A percentile compares a stretch with the other conserved stretches of the same genome.
phyloP scores from a whole-genome alignment of 441 rosid genomes.

The Macaranga tanarius region DNA sequence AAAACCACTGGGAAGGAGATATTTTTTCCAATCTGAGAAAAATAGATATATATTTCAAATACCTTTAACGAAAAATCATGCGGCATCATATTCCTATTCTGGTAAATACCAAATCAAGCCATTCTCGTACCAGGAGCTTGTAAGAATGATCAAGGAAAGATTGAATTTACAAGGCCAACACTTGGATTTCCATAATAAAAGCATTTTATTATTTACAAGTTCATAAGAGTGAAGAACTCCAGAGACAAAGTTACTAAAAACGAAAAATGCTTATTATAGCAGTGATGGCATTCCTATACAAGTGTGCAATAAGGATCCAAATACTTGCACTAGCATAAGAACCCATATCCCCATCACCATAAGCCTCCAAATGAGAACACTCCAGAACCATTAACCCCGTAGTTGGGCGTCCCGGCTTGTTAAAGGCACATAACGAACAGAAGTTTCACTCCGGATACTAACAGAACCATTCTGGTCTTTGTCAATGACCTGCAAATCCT shows the following conservation, averaged over 20 bases:
- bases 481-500: slow-evolving; percentile 74
- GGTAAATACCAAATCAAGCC: too few relatives aligned
- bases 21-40: too few relatives aligned
- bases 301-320: slow-evolving; percentile 1
- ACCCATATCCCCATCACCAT: neutral
- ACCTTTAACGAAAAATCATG: too few relatives aligned
- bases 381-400: slow-evolving; percentile 36
- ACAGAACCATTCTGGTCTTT: slow-evolving; percentile 71
- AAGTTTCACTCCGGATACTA: slow-evolving; percentile 54
- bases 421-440: slow-evolving; percentile 87
- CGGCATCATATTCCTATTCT: too few relatives aligned
- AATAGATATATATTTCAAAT: too few relatives aligned
- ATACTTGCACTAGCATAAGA: neutral
- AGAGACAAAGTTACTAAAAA: neutral
- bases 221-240: neutral
- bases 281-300: neutral
- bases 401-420: slow-evolving; percentile 83
- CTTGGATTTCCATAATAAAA: neutral
- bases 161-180: neutral
- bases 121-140: neutral
- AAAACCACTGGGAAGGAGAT: too few relatives aligned
- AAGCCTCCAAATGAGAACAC: neutral
- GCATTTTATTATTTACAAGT: slow-evolving; percentile 4
- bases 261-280: neutral
- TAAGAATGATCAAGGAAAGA: neutral